Evolutionary conservation across 768 basidiomycete genomes (phyloP), one percentile per base, ranked within the genome.

Genomic region (Mycena rebaudengoi): DNA sequence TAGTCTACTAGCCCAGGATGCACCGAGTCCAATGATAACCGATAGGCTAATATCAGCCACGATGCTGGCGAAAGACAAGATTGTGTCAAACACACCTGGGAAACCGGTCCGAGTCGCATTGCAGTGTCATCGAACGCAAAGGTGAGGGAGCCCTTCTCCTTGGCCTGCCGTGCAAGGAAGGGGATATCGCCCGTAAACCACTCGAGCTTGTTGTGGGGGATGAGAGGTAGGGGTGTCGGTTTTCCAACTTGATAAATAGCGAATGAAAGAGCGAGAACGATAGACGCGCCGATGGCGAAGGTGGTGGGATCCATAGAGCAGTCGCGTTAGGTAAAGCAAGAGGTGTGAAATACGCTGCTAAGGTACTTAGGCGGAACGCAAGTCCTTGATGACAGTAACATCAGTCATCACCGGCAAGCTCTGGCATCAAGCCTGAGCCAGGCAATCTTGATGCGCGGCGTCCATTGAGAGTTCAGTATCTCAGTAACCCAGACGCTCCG

Each of bases 41-140:
- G 25, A 14, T 18, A 39, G 8, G 25, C 20, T 13, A 26, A 41
- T 14, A 26, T 58, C 23, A 46, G 30, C 16, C 1, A 20, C 25
- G 21, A 1, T 6, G 4, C 18, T 5, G 21, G 12, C 10, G 25
- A 16, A 28, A 30, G 13, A 29, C 33, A 30, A n/a, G n/a, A n/a
- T n/a, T n/a, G n/a, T n/a, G n/a, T n/a, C 43, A 1, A 33, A 20
- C 57, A 25, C 21, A 58, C 58, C 58, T 60, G 58, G 8, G 58
- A 60, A 3, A 60, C 58, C 2, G 58, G 58, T 26, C 58, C 58
- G 11, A 60, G 58, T 16, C 58, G 48, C 58, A 33, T 43, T n/a
- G 48, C 58, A 5, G 58, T 60, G 32, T 60, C 58, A 44, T 60
- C 58, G 41, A 60, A 60, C 13, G 58, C 58, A 41, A 25, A 43